Conservation (phyloP, 2,329 filamentous ascomycete species). For the Xylaria sp. region DNA sequence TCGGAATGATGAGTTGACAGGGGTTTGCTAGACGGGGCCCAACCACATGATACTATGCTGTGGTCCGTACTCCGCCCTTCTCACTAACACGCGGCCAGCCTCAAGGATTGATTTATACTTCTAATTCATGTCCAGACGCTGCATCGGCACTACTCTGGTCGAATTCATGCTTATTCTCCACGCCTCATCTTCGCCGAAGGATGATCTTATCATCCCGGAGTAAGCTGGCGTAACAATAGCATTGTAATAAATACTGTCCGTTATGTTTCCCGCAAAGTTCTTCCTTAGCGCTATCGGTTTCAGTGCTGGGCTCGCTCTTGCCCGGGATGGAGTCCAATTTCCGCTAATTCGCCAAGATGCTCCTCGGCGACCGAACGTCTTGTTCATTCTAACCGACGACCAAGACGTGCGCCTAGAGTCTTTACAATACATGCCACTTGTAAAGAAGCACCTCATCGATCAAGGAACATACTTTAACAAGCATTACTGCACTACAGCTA, state of each 20-base stretch:
- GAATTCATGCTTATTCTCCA: not conserved
- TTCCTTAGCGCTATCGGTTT: slow-evolving; percentile 23
- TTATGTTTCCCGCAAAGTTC: slow-evolving; percentile 32
- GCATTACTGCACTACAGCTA: slow-evolving; percentile 63
- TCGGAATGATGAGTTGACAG: slow-evolving; percentile 19
- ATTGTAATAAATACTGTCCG: not conserved
- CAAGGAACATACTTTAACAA: slow-evolving; percentile 64
- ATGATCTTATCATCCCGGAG: not conserved
- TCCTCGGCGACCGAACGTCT: slow-evolving; percentile 57
- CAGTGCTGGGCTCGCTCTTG: slow-evolving; percentile 4
- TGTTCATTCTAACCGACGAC: slow-evolving; percentile 71
- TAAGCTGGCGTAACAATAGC: not conserved
- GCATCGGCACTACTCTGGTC: not conserved
- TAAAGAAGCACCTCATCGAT: slow-evolving; percentile 61
- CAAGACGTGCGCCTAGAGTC: slow-evolving; percentile 68
- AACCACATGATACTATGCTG: not conserved
- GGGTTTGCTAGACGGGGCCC: not conserved
- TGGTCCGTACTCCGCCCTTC: not conserved
- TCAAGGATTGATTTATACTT: not conserved
- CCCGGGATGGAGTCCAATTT: slow-evolving; percentile 19
- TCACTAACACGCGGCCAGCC: not conserved
- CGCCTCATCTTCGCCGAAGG: not conserved
- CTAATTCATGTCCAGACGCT: not conserved
- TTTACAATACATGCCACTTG: slow-evolving; percentile 62
- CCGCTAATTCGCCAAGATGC: slow-evolving; percentile 20